Percentiles rank a stretch among this genome's conserved stretches.
Conservation (phyloP, 768 basidiomycete species). For the Pleurotus giganteus region DNA sequence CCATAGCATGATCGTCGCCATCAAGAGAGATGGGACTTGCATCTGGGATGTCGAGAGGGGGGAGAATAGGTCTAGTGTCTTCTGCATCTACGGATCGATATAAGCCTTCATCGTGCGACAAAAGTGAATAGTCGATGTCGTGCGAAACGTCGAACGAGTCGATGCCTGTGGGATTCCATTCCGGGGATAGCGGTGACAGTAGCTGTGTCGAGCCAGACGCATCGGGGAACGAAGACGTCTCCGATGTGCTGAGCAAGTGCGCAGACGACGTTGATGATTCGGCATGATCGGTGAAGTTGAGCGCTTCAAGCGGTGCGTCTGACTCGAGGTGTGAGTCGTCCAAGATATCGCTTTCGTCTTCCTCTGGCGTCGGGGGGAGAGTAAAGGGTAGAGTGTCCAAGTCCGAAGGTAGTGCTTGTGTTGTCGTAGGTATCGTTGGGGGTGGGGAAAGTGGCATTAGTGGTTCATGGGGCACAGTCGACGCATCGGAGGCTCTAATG, state of each 20-base stretch:
- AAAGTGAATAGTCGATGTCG: constrained; percentile 14
- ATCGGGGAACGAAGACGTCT: neutral
- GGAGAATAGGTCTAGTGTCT: neutral
- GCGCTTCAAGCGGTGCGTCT: neutral
- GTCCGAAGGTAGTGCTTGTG: constrained; percentile 34
- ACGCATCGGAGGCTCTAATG: constrained; percentile 32
- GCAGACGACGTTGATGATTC: constrained; percentile 9
- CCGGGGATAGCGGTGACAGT: constrained; percentile 33
- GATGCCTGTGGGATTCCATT: constrained; percentile 21
- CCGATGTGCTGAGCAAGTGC: neutral
- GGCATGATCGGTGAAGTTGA: constrained; percentile 10
- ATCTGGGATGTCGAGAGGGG: constrained; percentile 23
- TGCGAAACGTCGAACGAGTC: constrained; percentile 10
- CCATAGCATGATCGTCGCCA: neutral
- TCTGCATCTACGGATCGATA: neutral
- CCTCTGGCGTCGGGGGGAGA: constrained; percentile 3
- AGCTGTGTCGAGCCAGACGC: constrained; percentile 19
- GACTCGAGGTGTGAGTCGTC: neutral
- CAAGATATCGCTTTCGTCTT: neutral
- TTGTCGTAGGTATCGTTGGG: constrained; percentile 36
- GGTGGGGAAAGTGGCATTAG: constrained; percentile 39
- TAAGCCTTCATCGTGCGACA: constrained; percentile 1
- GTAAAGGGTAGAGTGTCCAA: constrained; percentile 10
- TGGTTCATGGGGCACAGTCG: constrained; percentile 29
- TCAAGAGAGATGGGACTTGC: neutral